Evolutionary conservation across 2,329 filamentous ascomycete species (phyloP), one percentile per base, ranked within the genome.

Genomic region (Sphaceloma murrayae): DNA sequence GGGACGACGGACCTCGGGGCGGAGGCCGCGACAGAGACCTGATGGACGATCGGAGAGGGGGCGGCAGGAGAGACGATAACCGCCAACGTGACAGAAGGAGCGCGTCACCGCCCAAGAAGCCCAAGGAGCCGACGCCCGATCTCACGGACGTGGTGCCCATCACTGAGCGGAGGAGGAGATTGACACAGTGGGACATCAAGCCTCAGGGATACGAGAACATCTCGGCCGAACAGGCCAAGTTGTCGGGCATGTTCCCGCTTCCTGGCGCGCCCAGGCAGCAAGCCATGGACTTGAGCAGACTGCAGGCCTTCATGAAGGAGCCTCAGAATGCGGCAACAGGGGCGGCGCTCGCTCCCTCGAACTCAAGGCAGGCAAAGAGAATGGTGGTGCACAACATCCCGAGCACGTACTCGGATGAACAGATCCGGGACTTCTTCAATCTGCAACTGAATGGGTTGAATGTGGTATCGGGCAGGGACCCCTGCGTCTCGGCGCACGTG

Each of bases 111-210:
- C 83, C 85, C 19, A 78, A 80, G 7, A 93, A 93, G 70, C 91
- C 89, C 68, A 82, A 85, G 62, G 91, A 98, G 64, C 86, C 91
- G 5, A 98, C 91, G 1, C 93, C 91, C 26, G 93, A 99, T 62
- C 70, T 99, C 59, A 93, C 88, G 48, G 79, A 93, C 57, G 70
- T 93, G 48, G 71, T 82, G n/a, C 77, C 86, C 3, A 73, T 99
- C 48, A 69, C 87, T 51, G 81, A 89, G 58, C 81, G 89, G 56
- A 91, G 88, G 71, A 82, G 93, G 54, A 82, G 91, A 48, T 70
- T 98, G 71, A 96, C 88, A 26, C 93, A 98, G 65, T 99, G 91
- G 91, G 93, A 99, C 62, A 95, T 98, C 64, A 98, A 98, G 68
- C 91, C 91, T 4, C 85, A 87, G 11, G 89, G 91, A 33, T 99